A percentile compares a stretch with the other conserved stretches of the same genome.
phyloP scores from a whole-genome alignment of 176 grass and related monocot genomes.

The Oryza rufipogon region DNA sequence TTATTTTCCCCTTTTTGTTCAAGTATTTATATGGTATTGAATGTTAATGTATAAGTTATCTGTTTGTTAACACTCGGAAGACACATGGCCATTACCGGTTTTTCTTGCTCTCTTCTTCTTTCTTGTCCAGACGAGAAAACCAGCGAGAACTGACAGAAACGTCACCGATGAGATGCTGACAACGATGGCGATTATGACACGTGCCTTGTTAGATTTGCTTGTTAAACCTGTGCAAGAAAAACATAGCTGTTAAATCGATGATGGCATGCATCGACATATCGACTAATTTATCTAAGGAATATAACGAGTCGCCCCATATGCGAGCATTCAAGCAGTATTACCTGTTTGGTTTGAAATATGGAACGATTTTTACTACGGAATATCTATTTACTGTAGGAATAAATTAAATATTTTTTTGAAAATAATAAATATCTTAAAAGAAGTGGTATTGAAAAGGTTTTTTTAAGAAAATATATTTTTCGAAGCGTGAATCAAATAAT shows the following conservation, averaged over 20 bases:
- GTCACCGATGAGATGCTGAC: constrained; percentile 23
- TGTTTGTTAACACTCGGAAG: neutral
- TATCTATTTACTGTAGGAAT: too few species aligned
- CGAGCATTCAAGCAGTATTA: neutral
- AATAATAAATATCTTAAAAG: too few species aligned
- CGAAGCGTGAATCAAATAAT: too few species aligned
- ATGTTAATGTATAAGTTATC: too few species aligned
- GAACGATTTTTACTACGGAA: too few species aligned
- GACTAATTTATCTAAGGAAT: neutral
- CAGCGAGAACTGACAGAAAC: constrained; percentile 38
- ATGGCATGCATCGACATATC: neutral
- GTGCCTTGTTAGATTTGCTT: constrained; percentile 35
- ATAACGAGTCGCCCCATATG: neutral
- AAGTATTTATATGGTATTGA: neutral
- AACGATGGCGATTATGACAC: neutral
- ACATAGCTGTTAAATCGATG: neutral
- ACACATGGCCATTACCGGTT: constrained; percentile 30
- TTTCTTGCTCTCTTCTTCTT: constrained; percentile 35
- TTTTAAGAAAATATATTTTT: too few species aligned
- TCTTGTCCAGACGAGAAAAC: constrained; percentile 43
- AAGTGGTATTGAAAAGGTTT: too few species aligned
- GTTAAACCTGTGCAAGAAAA: neutral
- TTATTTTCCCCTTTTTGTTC: neutral
- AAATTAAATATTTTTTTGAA: too few species aligned
- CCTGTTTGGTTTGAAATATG: too few species aligned